phyloP scores from a whole-genome alignment of 441 rosid species.

The Eruca vesicaria region DNA sequence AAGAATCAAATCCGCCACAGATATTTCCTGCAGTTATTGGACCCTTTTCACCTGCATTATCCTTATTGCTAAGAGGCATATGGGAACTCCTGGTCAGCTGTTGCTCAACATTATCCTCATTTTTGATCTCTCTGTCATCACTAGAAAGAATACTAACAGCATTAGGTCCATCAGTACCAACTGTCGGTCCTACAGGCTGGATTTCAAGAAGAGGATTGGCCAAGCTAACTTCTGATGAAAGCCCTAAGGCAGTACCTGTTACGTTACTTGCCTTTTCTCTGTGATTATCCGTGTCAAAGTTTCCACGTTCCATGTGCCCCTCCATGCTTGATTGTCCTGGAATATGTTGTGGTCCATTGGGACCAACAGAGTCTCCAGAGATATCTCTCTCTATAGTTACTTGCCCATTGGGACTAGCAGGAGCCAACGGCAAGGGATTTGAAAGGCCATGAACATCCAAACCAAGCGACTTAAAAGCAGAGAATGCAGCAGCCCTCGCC shows the following conservation, averaged over 20 bases:
- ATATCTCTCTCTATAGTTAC: constrained; percentile 38
- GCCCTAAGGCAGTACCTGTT: constrained; percentile 39
- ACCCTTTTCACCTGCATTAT: constrained; percentile 55
- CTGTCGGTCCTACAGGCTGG: constrained; percentile 34
- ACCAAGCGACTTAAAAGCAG: constrained; percentile 92
- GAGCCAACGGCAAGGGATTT: constrained; percentile 44
- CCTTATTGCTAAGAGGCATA: constrained; percentile 38
- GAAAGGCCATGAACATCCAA: constrained; percentile 68
- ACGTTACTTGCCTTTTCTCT: constrained; percentile 38
- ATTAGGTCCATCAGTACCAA: constrained; percentile 25
- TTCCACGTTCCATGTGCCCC: constrained; percentile 37
- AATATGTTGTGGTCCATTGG: constrained; percentile 36
- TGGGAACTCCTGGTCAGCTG: constrained; percentile 27
- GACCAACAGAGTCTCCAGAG: constrained; percentile 31
- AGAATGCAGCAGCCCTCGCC: constrained; percentile 90
- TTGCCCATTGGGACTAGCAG: constrained; percentile 37
- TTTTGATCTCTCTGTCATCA: constrained; percentile 30
- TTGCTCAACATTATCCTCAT: constrained; percentile 32
- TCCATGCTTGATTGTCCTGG: constrained; percentile 36
- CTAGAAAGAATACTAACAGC: constrained; percentile 21
- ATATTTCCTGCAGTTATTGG: constrained; percentile 68
- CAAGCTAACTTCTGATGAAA: constrained; percentile 41
- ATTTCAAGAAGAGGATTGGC: constrained; percentile 35
- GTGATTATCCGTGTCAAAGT: constrained; percentile 36
- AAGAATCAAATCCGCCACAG: constrained; percentile 85